Conservation (phyloP, 148 eudicot genomes). For the Rheum nobile region DNA sequence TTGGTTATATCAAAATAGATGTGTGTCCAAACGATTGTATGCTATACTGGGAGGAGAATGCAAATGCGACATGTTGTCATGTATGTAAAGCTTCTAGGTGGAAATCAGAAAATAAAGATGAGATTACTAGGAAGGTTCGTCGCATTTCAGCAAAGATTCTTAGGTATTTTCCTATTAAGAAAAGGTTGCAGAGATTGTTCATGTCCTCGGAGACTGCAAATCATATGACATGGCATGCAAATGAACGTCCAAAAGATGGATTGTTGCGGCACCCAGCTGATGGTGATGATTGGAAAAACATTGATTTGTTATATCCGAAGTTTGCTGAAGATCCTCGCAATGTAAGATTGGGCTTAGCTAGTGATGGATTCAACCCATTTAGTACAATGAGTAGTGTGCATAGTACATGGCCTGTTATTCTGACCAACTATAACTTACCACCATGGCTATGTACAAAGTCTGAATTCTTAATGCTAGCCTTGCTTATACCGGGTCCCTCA, state of each 20-base stretch:
- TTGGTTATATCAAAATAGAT: not conserved
- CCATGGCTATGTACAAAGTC: conserved; percentile 14
- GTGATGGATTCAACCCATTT: conserved; percentile 19
- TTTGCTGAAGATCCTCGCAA: conserved; percentile 4
- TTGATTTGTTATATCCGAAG: too few species aligned
- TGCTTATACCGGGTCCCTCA: conserved; percentile 12
- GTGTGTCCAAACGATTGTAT: not conserved
- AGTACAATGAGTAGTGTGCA: conserved; percentile 1
- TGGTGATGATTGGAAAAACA: conserved; percentile 18
- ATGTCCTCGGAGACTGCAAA: conserved; percentile 1
- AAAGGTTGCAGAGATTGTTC: conserved; percentile 9
- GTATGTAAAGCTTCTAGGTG: not conserved
- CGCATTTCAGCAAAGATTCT: conserved; percentile 1
- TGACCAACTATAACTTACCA: conserved; percentile 12
- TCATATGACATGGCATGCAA: conserved; percentile 11
- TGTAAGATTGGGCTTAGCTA: conserved; percentile 18
- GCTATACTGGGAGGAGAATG: too few species aligned
- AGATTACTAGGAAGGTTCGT: not conserved
- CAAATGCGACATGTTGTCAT: too few species aligned
- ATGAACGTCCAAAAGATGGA: conserved; percentile 5
- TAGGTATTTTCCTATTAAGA: conserved; percentile 11
- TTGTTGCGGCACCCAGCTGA: conserved; percentile 9
- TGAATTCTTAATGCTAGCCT: conserved; percentile 14
- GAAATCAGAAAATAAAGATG: not conserved
- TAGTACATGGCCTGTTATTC: conserved; percentile 21